Base-by-base conservation (phyloP, 345 rosid species). In the Camelina sativa region DNA sequence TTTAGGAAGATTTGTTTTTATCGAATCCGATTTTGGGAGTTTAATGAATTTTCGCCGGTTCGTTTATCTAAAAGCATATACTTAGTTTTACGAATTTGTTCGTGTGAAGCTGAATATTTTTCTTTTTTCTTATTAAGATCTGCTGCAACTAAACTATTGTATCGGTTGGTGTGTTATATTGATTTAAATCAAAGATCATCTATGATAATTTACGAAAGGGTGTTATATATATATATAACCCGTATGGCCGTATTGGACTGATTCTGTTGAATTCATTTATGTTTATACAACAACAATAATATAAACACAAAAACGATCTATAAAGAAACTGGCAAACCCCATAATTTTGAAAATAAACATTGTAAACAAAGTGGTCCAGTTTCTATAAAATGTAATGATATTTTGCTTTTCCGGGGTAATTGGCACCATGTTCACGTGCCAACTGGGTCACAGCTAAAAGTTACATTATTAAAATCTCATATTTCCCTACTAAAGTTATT, bases 371-470 rank as follows among this genome's bases (percentile, higher is more conserved):
- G 71, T 70, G 80, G 76, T 76, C 80, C 80, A 69, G 11, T 70
- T 76, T 47, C 13, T 63, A 56, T 35, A 56, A 55, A 70, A 70
- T 69, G 60, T 41, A 62, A 44, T 46, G 37, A n/a, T 55, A 6
- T 59, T 46, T 46, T 73, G 71, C 67, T 61, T 73, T 65, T 38
- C 65, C 47, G 40, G 11, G 55, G 70, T 74, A 44, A 62, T 74
- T 73, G 76, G 71, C 68, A 44, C 64, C 74, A 72, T 80, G 81
- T 64, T 54, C 81, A 54, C 75, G 79, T 78, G 82, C 81, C 80
- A 81, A 73, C 86, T 73, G 50, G 67, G 80, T 78, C 80, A 81
- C 84, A 83, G 84, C 86, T 76, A 74, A 75, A 38, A 58, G 40
- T 77, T 77, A 65, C 69, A 48, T 76, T 71, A 46, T 65, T 71